Percentiles rank a stretch among this genome's conserved stretches.
Evolutionary conservation across 2,329 filamentous ascomycete species (phyloP).

Genomic region (Aspergillus flavus): DNA sequence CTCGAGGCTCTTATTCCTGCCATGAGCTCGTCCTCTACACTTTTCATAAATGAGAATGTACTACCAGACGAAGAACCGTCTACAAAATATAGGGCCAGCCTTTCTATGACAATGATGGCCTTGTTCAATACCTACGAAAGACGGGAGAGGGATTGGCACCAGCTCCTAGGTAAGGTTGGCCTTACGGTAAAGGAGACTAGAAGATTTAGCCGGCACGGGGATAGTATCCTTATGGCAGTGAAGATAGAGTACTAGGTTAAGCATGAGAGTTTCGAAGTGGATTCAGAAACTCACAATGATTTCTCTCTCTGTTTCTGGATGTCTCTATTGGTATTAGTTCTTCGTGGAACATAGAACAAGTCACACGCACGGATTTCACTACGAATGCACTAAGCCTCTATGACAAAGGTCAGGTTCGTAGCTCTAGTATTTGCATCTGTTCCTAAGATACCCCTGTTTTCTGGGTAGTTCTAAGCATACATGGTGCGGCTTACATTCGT

Average conservation of each 20-base stretch:
- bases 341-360: background rate
- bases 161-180: background rate
- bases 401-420: background rate
- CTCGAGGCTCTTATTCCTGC: background rate
- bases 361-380: background rate
- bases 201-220: background rate
- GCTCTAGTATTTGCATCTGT: background rate
- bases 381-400: background rate
- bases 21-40: background rate
- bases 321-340: background rate
- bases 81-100: background rate
- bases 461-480: too few relatives aligned
- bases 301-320: background rate
- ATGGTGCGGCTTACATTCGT: background rate
- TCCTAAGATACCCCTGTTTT: background rate
- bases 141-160: background rate
- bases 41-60: background rate
- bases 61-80: background rate
- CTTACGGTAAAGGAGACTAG: background rate
- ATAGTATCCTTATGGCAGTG: background rate
- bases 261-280: background rate
- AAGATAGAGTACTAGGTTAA: background rate
- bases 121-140: constrained; percentile 1
- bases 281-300: background rate
- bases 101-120: background rate